These are phyloP conservation scores for Candida labiduridarum DNA, from an alignment of 1,139 yeast species.

Conservation along the genomic window DNA sequence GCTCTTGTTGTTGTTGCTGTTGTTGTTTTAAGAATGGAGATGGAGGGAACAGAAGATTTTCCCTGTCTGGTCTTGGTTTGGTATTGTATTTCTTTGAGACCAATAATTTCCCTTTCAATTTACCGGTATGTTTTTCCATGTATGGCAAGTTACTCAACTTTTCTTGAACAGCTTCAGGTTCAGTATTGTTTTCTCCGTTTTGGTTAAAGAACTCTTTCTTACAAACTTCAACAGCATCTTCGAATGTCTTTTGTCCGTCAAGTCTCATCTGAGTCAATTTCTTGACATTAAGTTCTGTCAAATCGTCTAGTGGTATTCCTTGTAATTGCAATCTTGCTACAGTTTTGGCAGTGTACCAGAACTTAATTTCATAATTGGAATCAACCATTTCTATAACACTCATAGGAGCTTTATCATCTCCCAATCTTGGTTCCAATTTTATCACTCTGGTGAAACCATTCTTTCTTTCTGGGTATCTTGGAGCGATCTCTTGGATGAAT, in stretches of 20 bases:
- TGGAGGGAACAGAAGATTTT: slow-evolving; percentile 29
- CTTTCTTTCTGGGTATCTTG: slow-evolving; percentile 61
- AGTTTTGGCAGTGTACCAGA: slow-evolving; percentile 75
- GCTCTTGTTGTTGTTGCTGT: slow-evolving; percentile 1
- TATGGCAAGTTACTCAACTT: slow-evolving; percentile 40
- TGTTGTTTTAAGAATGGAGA: slow-evolving; percentile 35
- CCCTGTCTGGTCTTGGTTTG: slow-evolving; percentile 29
- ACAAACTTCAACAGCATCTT: slow-evolving; percentile 65
- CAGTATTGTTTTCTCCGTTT: slow-evolving; percentile 28
- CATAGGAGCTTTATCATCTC: slow-evolving; percentile 90
- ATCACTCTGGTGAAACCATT: slow-evolving; percentile 90
- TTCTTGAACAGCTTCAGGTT: slow-evolving; percentile 26
- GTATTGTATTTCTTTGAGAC: slow-evolving; percentile 41
- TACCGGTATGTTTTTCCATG: slow-evolving; percentile 30
- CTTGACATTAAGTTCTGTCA: slow-evolving; percentile 59
- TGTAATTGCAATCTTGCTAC: slow-evolving; percentile 80
- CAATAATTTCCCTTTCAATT: slow-evolving; percentile 26
- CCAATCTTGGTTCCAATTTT: slow-evolving; percentile 78
- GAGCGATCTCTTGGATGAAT: slow-evolving; percentile 62
- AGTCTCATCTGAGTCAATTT: slow-evolving; percentile 50
- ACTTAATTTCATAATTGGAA: slow-evolving; percentile 67
- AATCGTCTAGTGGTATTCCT: slow-evolving; percentile 59
- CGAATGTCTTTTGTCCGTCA: slow-evolving; percentile 57
- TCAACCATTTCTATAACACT: slow-evolving; percentile 88
- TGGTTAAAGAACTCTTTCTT: slow-evolving; percentile 56